These are phyloP conservation scores for Nyctanthes arbortristis DNA, from an alignment of 257 asterid genomes.

Conservation along the genomic window DNA sequence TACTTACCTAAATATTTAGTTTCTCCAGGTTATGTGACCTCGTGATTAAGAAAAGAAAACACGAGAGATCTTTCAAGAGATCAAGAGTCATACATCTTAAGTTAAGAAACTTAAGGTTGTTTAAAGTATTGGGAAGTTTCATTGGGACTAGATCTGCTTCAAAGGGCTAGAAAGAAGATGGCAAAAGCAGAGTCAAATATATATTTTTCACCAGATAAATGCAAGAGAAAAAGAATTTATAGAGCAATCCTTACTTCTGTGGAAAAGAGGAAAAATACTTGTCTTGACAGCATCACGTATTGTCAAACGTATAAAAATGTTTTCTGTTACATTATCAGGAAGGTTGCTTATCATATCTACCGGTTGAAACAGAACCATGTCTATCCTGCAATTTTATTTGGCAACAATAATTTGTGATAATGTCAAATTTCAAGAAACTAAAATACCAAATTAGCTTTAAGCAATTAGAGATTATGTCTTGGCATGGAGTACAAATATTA, in stretches of 20 bases:
- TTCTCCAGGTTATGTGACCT: too few species aligned
- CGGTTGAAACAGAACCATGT: neutral
- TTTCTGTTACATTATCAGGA: neutral
- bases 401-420: neutral
- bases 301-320: constrained; percentile 15
- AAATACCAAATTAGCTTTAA: too few species aligned
- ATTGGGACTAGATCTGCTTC: neutral
- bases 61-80: neutral
- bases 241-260: neutral
- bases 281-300: constrained; percentile 18
- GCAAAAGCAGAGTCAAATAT: neutral
- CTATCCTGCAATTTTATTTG: neutral
- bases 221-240: neutral
- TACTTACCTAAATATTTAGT: too few species aligned
- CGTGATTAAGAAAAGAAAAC: too few species aligned
- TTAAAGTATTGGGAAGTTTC: neutral
- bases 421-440: too few species aligned
- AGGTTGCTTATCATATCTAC: constrained; percentile 12
- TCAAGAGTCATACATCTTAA: neutral
- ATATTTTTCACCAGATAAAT: neutral
- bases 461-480: too few species aligned
- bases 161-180: neutral
- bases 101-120: neutral
- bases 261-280: neutral
- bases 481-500: too few species aligned